phyloP scores from a whole-genome alignment of 2,329 filamentous ascomycete genomes.

The Blumeriella jaapii region DNA sequence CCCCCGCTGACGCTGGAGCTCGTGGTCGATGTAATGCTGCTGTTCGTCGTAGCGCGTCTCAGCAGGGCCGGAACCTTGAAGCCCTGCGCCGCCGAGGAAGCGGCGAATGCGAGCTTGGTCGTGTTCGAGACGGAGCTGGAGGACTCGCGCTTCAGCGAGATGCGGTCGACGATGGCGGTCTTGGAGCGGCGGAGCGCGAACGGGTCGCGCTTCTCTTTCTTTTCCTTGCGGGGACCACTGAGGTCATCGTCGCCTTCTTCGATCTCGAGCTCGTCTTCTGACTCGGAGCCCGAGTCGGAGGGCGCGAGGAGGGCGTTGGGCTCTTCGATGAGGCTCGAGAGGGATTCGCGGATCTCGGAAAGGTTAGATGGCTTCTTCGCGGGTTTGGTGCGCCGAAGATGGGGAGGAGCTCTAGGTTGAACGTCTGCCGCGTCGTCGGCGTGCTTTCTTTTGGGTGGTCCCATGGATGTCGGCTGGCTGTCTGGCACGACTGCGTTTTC shows the following conservation, averaged over 20 bases:
- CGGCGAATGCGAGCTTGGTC: constrained; percentile 45
- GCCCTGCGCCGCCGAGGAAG: constrained; percentile 29
- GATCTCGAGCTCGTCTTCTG: constrained; percentile 41
- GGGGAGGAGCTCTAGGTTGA: constrained; percentile 43
- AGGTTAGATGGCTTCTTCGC: constrained; percentile 61
- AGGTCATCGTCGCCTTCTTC: constrained; percentile 39
- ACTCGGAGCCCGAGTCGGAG: constrained; percentile 40
- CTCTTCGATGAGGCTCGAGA: constrained; percentile 75
- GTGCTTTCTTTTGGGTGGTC: constrained; percentile 31
- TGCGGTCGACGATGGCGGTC: constrained; percentile 56
- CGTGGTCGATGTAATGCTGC: constrained; percentile 30
- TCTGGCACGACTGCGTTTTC: constrained; percentile 32
- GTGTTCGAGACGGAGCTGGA: constrained; percentile 28
- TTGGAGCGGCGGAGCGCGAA: constrained; percentile 30
- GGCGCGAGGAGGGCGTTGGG: constrained; percentile 37
- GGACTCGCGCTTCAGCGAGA: constrained; percentile 52
- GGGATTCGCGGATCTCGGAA: constrained; percentile 69
- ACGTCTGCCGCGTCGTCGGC: constrained; percentile 31
- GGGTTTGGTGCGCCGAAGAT: constrained; percentile 47
- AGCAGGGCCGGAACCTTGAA: constrained; percentile 64
- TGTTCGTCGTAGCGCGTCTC: constrained; percentile 59
- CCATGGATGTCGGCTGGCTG: constrained; percentile 35
- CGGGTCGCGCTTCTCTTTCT: constrained; percentile 25
- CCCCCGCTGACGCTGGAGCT: constrained; percentile 20
- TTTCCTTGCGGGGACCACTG: constrained; percentile 16